These are phyloP conservation scores for Filobasidium floriforme DNA, from an alignment of 768 basidiomycete genomes.

Conservation along the genomic window DNA sequence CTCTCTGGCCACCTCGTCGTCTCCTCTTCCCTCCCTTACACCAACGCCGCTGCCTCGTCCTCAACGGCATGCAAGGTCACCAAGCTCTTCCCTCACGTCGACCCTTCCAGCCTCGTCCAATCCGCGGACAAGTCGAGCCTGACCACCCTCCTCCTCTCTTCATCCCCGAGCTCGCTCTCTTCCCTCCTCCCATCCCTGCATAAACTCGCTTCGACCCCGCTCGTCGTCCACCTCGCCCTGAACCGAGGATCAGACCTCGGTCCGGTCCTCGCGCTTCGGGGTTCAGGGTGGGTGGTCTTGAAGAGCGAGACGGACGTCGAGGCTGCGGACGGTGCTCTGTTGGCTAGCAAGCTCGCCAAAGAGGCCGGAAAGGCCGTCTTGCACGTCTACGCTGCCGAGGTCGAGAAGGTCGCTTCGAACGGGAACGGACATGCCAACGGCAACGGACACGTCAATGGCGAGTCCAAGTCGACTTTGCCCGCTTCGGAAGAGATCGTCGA, in stretches of 20 bases:
- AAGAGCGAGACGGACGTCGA: conserved; percentile 69
- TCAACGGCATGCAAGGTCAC: conserved; percentile 9
- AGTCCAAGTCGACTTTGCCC: conserved; percentile 34
- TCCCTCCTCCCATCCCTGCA: conserved; percentile 27
- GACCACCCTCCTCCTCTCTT: conserved; percentile 25
- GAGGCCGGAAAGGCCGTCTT: conserved; percentile 31
- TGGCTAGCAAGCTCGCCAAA: conserved; percentile 72
- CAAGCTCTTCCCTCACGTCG: conserved; percentile 20
- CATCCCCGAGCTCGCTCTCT: conserved; percentile 14
- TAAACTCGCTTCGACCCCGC: conserved; percentile 16
- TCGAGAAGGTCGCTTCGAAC: conserved; percentile 23
- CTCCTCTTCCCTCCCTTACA: conserved; percentile 19
- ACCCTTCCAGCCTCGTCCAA: conserved; percentile 12
- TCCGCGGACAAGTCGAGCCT: conserved; percentile 2
- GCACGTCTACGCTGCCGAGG: conserved; percentile 17
- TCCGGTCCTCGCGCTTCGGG: conserved; percentile 60
- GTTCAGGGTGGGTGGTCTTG: conserved; percentile 72
- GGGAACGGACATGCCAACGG: conserved; percentile 12
- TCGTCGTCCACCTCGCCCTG: conserved; percentile 27
- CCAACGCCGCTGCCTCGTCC: neutral
- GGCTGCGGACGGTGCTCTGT: conserved; percentile 80
- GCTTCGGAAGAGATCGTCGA: conserved; percentile 21
- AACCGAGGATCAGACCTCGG: conserved; percentile 23
- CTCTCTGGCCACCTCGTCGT: conserved; percentile 24
- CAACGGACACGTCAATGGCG: conserved; percentile 27